Conservation (phyloP, 805 yeast genomes). For the Zygoascus biomembranicola region DNA sequence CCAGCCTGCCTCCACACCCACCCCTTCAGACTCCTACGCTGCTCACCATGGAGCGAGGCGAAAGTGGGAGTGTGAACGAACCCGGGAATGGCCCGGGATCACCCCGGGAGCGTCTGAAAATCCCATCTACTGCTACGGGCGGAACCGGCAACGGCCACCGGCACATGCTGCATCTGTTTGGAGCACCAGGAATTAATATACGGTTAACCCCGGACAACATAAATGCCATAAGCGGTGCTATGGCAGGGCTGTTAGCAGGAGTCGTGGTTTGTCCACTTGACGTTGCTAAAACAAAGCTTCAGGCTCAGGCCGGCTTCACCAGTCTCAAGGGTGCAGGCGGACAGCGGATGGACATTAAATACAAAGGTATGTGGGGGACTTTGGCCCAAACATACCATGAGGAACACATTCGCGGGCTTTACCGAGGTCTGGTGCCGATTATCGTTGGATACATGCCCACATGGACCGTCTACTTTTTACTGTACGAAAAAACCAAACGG, state of each 20-base stretch:
- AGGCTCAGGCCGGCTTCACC: slow-evolving; percentile 68
- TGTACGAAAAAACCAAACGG: slow-evolving; percentile 71
- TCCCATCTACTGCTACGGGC: no score
- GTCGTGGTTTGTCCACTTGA: slow-evolving; percentile 89
- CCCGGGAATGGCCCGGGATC: no score
- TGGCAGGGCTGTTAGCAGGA: slow-evolving; percentile 90
- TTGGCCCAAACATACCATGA: slow-evolving; percentile 57
- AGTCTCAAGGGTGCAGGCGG: slow-evolving; percentile 2
- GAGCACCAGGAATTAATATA: not conserved
- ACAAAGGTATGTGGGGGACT: slow-evolving; percentile 39
- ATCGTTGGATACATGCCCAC: slow-evolving; percentile 92
- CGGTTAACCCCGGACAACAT: slow-evolving; percentile 29
- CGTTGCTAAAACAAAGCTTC: slow-evolving; percentile 88
- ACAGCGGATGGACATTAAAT: slow-evolving; percentile 1
- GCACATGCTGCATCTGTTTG: not conserved
- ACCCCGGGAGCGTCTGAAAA: no score
- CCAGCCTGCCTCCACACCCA: no score
- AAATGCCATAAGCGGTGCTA: slow-evolving; percentile 80
- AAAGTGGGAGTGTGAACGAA: not conserved
- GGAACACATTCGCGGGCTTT: slow-evolving; percentile 78
- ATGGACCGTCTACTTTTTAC: slow-evolving; percentile 92
- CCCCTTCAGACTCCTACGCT: no score
- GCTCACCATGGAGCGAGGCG: not conserved
- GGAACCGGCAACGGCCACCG: no score
- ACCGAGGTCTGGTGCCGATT: slow-evolving; percentile 88